These are phyloP conservation scores for Huntiella savannae DNA, from an alignment of 2,329 filamentous ascomycete species.

Conservation along the genomic window DNA sequence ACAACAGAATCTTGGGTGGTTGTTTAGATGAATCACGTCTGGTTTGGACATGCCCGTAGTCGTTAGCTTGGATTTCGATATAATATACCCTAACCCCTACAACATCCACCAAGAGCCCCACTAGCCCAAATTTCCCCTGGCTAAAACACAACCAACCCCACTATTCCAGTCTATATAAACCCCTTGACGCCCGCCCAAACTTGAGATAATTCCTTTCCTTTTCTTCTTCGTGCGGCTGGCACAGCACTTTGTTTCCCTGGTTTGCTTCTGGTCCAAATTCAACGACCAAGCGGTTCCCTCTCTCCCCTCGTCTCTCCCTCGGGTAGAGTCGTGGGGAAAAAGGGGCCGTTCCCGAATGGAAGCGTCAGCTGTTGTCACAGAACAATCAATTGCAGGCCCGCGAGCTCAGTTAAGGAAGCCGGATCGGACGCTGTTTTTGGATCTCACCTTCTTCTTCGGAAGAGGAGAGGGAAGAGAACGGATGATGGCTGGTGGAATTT, in stretches of 20 bases:
- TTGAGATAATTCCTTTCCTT: conserved; percentile 2
- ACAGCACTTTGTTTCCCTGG: conserved; percentile 12
- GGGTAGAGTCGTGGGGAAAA: not conserved
- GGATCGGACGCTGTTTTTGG: not conserved
- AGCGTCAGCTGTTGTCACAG: conserved; percentile 13
- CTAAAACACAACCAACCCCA: not conserved
- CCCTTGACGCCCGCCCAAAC: not conserved
- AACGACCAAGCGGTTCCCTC: conserved; percentile 3
- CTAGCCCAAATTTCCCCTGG: not conserved
- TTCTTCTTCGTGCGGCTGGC: conserved; percentile 12
- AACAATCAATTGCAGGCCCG: conserved; percentile 13
- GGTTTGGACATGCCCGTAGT: too few relatives aligned
- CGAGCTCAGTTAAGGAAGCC: conserved; percentile 9
- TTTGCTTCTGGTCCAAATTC: conserved; percentile 11
- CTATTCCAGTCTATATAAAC: conserved; percentile 5
- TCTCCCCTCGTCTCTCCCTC: not conserved
- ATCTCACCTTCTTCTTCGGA: not conserved
- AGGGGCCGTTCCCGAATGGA: conserved; percentile 7
- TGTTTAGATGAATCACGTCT: too few relatives aligned
- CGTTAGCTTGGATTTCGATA: too few relatives aligned
- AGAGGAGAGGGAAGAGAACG: not conserved
- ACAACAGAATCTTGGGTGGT: too few relatives aligned
- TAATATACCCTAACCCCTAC: not conserved
- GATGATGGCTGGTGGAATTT: not conserved
- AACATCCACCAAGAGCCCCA: not conserved